Evolutionary conservation across 805 yeast genomes (phyloP).

Genomic region (Cyberlindnera euphorbiiphila): DNA sequence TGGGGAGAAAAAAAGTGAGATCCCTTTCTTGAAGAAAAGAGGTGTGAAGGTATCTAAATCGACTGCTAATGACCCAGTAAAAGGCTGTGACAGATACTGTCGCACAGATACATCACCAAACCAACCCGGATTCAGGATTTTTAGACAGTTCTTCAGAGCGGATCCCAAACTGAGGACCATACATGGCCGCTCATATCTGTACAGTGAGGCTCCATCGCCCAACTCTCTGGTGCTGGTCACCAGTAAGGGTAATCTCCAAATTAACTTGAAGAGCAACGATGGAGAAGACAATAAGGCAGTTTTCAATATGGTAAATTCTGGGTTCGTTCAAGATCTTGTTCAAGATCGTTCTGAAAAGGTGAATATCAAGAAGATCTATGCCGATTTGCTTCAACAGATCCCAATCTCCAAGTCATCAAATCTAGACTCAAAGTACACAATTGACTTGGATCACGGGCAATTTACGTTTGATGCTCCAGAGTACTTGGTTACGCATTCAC

Average conservation of each 20-base stretch:
- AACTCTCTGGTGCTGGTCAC: conserved; percentile 17
- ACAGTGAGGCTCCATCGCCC: conserved; percentile 32
- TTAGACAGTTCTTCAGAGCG: conserved; percentile 32
- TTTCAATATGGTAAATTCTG: conserved; percentile 17
- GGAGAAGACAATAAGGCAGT: conserved; percentile 8
- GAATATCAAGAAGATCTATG: conserved; percentile 2
- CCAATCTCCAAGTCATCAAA: conserved; percentile 4
- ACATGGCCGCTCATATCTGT: conserved; percentile 36
- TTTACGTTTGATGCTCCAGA: conserved; percentile 20
- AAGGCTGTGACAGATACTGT: conserved; percentile 14
- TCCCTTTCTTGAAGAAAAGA: conserved; percentile 3
- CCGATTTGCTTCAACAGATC: conserved; percentile 1
- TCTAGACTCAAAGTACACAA: conserved; percentile 5
- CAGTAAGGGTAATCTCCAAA: conserved; percentile 12
- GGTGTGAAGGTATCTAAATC: too few relatives aligned
- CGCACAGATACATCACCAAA: conserved; percentile 15
- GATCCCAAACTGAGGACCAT: conserved; percentile 28
- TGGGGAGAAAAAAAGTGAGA: too few relatives aligned
- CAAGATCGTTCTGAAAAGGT: conserved; percentile 2
- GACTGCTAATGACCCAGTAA: too few relatives aligned
- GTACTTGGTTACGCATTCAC: conserved; percentile 6
- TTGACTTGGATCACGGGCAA: conserved; percentile 13
- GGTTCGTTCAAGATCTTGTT: conserved; percentile 12
- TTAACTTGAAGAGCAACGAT: conserved; percentile 7
- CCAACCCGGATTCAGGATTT: conserved; percentile 39